Evolutionary conservation across 2,329 filamentous ascomycete species (phyloP), one percentile per base, ranked within the genome.

Genomic region (Dactylella cylindrospora): DNA sequence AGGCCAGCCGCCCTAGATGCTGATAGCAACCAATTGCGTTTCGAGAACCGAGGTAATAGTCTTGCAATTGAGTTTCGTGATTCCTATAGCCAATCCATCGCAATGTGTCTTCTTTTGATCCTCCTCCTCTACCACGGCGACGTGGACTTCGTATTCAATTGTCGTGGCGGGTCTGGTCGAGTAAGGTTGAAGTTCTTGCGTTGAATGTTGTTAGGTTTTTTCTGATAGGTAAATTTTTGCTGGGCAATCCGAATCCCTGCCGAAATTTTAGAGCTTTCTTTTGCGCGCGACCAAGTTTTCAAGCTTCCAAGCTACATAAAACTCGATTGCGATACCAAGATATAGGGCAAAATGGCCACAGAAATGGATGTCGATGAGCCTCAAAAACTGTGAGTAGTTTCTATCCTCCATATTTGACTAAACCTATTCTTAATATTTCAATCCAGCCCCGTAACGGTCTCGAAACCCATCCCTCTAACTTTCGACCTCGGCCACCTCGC

Each of bases 401-500:
- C 20, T 32, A 19, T 32, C 31, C 17, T n/a, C 29, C 15, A 3
- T 2, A 15, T 13, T 38, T 7, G 12, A 31, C 20, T 35, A 31
- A 25, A 26, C 28, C 31, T 47, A 33, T 55, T 40, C 5, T 22
- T 39, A 35, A 47, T 15, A 47, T 9, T 12, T 46, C 10, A 40
- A 13, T 38, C 22, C 23, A 68, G 66, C 20, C 53, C 65, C 8
- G 66, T 68, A 29, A 65, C 79, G 12, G 85, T 89, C 71, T 78
- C 84, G 64, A 94, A 94, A 75, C 85, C 89, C 3, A 94, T 86
- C 5, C 90, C 90, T 7, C 95, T 94, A 78, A 90, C 84, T 68
- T 96, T 94, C 76, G 90, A 96, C 73, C 84, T 96, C 32, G 85
- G 90, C 67, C 84, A 94, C 71, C 84, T 97, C 49, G 80, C 94